Conservation (phyloP, 2,329 filamentous ascomycete genomes). For the Fonsecaea nubica region DNA sequence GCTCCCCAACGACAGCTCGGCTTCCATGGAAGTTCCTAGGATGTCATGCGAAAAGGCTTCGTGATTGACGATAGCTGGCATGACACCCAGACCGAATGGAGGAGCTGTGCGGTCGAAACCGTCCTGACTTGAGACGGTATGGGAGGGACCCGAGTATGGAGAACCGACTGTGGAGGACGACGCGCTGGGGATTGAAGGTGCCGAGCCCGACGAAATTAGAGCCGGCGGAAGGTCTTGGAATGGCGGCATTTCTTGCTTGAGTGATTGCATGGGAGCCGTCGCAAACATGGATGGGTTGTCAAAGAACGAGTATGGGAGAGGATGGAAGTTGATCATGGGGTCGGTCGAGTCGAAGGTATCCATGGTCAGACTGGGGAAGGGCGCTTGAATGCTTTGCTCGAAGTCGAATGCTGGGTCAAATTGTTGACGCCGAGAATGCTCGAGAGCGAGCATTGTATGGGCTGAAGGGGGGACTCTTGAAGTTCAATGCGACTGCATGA, state of each 20-base stretch:
- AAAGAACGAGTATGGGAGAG: constrained; percentile 35
- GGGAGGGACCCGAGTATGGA: constrained; percentile 67
- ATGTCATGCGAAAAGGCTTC: constrained; percentile 55
- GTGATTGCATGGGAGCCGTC: constrained; percentile 26
- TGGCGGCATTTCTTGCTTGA: constrained; percentile 35
- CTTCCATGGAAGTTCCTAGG: constrained; percentile 52
- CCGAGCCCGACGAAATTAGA: constrained; percentile 67
- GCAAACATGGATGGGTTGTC: constrained; percentile 34
- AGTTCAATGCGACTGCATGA: constrained; percentile 26
- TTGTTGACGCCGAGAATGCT: constrained; percentile 37
- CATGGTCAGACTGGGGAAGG: constrained; percentile 36
- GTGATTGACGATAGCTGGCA: constrained; percentile 67
- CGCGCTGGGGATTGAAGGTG: constrained; percentile 62
- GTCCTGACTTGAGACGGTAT: constrained; percentile 58
- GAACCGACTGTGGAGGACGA: constrained; percentile 72
- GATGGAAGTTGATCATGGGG: constrained; percentile 34
- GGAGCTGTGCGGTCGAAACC: constrained; percentile 61
- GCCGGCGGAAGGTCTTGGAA: constrained; percentile 57
- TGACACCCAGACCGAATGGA: constrained; percentile 62
- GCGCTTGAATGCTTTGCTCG: constrained; percentile 35
- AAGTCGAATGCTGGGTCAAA: constrained; percentile 32
- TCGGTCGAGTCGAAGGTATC: constrained; percentile 31
- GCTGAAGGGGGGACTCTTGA: background rate
- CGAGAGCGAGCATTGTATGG: constrained; percentile 37
- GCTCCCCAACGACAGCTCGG: constrained; percentile 49